Evolutionary conservation across 1,284 basidiomycete genomes (phyloP).

Genomic region (Lignosus rhinocerotis): DNA sequence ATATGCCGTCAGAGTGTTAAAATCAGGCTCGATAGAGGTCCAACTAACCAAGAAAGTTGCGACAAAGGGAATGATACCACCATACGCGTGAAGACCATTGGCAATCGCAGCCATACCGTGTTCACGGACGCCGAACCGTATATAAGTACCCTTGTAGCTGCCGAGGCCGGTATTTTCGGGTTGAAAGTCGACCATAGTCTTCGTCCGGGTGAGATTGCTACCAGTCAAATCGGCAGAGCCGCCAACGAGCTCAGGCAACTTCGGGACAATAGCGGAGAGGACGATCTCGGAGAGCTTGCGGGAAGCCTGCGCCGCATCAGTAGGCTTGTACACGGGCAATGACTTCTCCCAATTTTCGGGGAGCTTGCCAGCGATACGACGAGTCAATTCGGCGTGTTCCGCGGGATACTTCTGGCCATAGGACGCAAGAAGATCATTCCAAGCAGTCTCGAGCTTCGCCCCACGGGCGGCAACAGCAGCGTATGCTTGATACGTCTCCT

Average conservation of each 20-base stretch:
- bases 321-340: slow-evolving; percentile 82
- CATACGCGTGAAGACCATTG: slow-evolving; percentile 87
- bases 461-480: slow-evolving; percentile 69
- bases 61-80: slow-evolving; percentile 82
- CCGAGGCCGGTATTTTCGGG: slow-evolving; percentile 85
- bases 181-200: slow-evolving; percentile 89
- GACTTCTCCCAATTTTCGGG: slow-evolving; percentile 86
- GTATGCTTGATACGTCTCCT: slow-evolving; percentile 76
- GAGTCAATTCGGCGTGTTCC: slow-evolving; percentile 84
- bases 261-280: slow-evolving; percentile 74
- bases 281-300: slow-evolving; percentile 94
- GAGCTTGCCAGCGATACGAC: slow-evolving; percentile 83
- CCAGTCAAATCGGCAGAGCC: slow-evolving; percentile 94
- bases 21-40: neutral
- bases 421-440: slow-evolving; percentile 71
- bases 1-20: neutral
- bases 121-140: slow-evolving; percentile 96
- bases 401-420: slow-evolving; percentile 82
- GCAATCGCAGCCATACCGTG: slow-evolving; percentile 97
- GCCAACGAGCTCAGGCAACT: slow-evolving; percentile 83
- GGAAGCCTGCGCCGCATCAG: slow-evolving; percentile 85
- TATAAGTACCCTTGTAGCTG: slow-evolving; percentile 84
- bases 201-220: slow-evolving; percentile 88
- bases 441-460: slow-evolving; percentile 72
- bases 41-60: slow-evolving; percentile 80